Base-by-base conservation (phyloP, 108 stramenopile species). In the Pinguiococcus pyrenoidosus region DNA sequence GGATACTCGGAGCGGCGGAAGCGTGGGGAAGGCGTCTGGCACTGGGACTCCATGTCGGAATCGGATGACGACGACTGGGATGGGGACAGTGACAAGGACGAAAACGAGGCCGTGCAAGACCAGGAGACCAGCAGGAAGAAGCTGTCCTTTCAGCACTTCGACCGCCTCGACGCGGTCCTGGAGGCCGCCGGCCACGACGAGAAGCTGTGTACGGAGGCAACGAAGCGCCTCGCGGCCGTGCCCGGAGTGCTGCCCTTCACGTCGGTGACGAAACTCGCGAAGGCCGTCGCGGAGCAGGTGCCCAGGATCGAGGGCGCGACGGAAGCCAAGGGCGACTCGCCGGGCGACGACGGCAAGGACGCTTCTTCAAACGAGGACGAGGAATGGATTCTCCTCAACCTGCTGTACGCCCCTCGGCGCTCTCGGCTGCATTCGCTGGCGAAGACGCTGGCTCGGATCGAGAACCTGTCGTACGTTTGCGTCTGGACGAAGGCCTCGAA, bases 41-140 rank as follows among this genome's bases (percentile, higher is more conserved):
- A 59, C 39, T 59, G 57, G 57, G 49, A 59, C 4, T 48, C 48
- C 9, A 43, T 59, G 39, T 47, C 45, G n/a, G 57, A 59, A 20
- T 6, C 5, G 14, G 57, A 59, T 39, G 57, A 59, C 29, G 57
- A 59, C 10, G 57, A 49, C 3, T 59, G 48, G 48, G 44, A 32
- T 5, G 40, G 3, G 13, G 49, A 34, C 17, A 41, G 22, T 4
- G 35, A 13, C 37, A 49, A 49, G 25, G 57, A 59, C 29, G 50
- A 22, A 0, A 32, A 59, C 32, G 26, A 39, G 6, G 14, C 14
- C 18, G 26, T 16, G 29, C 8, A 40, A 28, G 51, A 20, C 24
- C 22, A 7, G 12, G 24, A 34, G 10, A 7, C 10, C n/a, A 43
- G 12, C 8, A 46, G 46, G 13, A 37, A 34, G 8, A 16, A 29